A percentile compares a stretch with the other conserved stretches of the same genome.
These are phyloP conservation scores for Talaromyces sp. DNA, from an alignment of 2,329 filamentous ascomycete species.

Conservation along the genomic window DNA sequence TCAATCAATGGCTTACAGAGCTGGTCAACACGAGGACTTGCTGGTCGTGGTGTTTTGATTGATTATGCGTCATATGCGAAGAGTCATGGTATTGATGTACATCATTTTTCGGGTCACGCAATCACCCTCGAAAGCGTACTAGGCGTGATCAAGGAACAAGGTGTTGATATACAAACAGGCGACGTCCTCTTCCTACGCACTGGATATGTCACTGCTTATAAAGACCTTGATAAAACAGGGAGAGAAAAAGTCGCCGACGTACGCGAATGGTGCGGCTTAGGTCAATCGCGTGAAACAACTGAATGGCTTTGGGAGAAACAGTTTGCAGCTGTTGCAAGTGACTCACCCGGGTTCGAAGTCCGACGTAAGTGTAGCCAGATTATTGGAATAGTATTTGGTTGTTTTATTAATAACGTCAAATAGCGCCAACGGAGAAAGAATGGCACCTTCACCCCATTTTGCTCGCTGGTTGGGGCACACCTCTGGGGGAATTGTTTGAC, in stretches of 20 bases:
- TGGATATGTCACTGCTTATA: constrained; percentile 30
- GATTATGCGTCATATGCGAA: constrained; percentile 47
- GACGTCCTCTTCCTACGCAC: constrained; percentile 51
- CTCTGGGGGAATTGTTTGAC: constrained; percentile 34
- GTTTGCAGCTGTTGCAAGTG: constrained; percentile 55
- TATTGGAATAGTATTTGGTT: neutral
- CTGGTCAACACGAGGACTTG: constrained; percentile 9
- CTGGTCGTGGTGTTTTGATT: constrained; percentile 48
- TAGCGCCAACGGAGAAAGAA: constrained; percentile 5
- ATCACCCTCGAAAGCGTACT: constrained; percentile 32
- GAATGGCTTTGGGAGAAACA: constrained; percentile 54
- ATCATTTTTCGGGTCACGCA: constrained; percentile 36
- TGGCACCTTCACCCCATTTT: constrained; percentile 10
- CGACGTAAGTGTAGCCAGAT: neutral
- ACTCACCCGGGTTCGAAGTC: constrained; percentile 52
- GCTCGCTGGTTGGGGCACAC: constrained; percentile 35
- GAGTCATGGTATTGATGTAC: constrained; percentile 34
- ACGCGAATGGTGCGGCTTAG: constrained; percentile 38
- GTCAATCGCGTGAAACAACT: neutral
- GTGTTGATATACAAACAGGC: constrained; percentile 44
- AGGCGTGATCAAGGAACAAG: constrained; percentile 37
- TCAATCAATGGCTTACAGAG: constrained; percentile 4
- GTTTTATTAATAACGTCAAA: neutral
- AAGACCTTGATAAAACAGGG: constrained; percentile 35
- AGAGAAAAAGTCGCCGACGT: constrained; percentile 47